Conservation (phyloP, 768 basidiomycete genomes). For the Tulasnella calospora region DNA sequence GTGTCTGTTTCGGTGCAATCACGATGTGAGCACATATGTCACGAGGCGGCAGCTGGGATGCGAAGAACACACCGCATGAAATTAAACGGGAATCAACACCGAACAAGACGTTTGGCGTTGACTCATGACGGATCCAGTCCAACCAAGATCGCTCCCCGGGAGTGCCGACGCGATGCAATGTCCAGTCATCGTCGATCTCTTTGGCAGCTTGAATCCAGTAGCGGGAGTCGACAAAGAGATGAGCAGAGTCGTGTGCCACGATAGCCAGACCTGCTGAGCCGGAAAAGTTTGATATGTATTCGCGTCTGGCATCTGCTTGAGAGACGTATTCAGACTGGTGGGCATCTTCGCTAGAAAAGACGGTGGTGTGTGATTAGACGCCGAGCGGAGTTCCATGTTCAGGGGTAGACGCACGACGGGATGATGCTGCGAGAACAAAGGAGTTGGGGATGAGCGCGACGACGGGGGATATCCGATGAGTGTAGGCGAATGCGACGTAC, state of each 20-base stretch:
- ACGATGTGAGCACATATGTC: background rate
- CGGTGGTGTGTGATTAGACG: background rate
- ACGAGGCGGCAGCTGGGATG: background rate
- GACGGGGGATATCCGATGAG: background rate
- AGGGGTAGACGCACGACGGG: conserved; percentile 19
- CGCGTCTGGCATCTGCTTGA: conserved; percentile 65
- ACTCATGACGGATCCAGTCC: conserved; percentile 56
- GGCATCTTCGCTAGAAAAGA: conserved; percentile 58
- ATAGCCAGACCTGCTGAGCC: conserved; percentile 70
- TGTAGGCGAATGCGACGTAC: background rate
- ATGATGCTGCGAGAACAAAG: conserved; percentile 17
- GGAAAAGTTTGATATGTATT: conserved; percentile 69
- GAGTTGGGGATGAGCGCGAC: conserved; percentile 1
- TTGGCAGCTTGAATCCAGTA: conserved; percentile 76
- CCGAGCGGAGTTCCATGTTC: background rate
- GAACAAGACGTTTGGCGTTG: conserved; percentile 46
- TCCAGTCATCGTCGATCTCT: conserved; percentile 72
- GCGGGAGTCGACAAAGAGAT: conserved; percentile 72
- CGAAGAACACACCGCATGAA: conserved; percentile 42
- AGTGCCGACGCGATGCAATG: conserved; percentile 53
- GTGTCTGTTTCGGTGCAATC: conserved; percentile 41
- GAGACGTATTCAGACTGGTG: conserved; percentile 82
- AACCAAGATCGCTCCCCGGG: conserved; percentile 65
- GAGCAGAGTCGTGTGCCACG: conserved; percentile 60
- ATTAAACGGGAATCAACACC: conserved; percentile 85